phyloP scores from a whole-genome alignment of 805 yeast genomes.

The Pichia cabralensis region DNA sequence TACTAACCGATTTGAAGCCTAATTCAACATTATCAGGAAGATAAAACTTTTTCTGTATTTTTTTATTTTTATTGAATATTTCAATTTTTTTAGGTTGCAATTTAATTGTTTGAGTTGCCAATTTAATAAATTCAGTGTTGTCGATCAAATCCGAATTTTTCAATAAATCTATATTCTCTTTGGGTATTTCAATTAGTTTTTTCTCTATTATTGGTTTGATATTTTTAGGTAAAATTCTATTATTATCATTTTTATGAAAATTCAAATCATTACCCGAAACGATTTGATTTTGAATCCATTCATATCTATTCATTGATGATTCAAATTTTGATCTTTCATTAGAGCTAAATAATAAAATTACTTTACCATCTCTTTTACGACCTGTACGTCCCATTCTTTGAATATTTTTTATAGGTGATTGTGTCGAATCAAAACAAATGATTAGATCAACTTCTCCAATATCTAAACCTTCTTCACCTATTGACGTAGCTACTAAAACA shows the following conservation, averaged over 20 bases:
- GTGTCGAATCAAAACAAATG: conserved; percentile 84
- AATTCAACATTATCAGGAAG: too few relatives aligned
- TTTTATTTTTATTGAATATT: too few relatives aligned
- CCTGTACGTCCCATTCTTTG: conserved; percentile 99
- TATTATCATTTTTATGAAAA: conserved; percentile 27
- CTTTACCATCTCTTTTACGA: conserved; percentile 81
- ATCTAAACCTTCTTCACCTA: conserved; percentile 97
- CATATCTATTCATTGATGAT: conserved; percentile 77
- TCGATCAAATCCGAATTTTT: conserved; percentile 37
- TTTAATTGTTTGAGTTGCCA: conserved; percentile 63
- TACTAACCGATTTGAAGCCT: too few relatives aligned
- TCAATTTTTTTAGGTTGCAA: conserved; percentile 31
- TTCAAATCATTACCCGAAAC: too few relatives aligned
- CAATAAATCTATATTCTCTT: conserved; percentile 49
- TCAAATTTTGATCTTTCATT: conserved; percentile 74
- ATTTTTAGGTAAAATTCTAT: conserved; percentile 57
- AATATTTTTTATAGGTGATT: conserved; percentile 85
- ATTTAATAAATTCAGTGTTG: conserved; percentile 48
- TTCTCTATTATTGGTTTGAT: conserved; percentile 48
- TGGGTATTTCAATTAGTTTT: conserved; percentile 53
- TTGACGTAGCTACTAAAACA: conserved; percentile 87
- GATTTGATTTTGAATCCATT: conserved; percentile 66
- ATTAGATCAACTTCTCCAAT: conserved; percentile 96
- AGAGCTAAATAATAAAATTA: conserved; percentile 63
- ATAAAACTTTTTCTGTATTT: too few relatives aligned